Conservation (phyloP, 495 filamentous ascomycete genomes). For the Podospora conica region DNA sequence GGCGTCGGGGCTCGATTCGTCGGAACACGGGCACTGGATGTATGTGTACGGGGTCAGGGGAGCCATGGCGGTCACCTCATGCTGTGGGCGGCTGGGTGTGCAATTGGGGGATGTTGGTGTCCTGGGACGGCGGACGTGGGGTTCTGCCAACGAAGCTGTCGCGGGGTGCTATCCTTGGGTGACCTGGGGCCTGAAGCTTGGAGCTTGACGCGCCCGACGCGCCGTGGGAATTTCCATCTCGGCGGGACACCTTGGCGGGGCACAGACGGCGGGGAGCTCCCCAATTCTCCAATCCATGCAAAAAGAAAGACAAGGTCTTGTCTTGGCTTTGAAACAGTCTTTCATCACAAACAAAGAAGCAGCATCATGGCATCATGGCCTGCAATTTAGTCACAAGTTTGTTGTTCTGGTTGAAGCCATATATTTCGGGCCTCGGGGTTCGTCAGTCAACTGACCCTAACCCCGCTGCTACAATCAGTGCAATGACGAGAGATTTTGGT, state of each 20-base stretch:
- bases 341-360: neutral
- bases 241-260: neutral
- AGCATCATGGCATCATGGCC: neutral
- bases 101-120: neutral
- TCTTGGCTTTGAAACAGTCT: neutral
- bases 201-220: slow-evolving; percentile 15
- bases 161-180: neutral
- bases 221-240: neutral
- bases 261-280: neutral
- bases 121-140: no score
- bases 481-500: neutral
- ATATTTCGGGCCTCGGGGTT: no score
- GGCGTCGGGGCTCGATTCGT: slow-evolving; percentile 47
- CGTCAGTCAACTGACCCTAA: no score
- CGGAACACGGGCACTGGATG: slow-evolving; percentile 86
- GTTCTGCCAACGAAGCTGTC: neutral
- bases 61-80: slow-evolving; percentile 49
- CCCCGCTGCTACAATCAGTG: neutral
- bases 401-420: no score
- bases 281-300: no score
- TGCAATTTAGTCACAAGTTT: no score
- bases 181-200: neutral
- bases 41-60: slow-evolving; percentile 80
- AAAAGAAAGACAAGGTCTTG: no score
- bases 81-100: neutral